Percentiles rank a stretch among this genome's conserved stretches.
These are phyloP conservation scores for Gyromitra esculenta DNA, from an alignment of 2,329 filamentous ascomycete species.

Conservation along the genomic window DNA sequence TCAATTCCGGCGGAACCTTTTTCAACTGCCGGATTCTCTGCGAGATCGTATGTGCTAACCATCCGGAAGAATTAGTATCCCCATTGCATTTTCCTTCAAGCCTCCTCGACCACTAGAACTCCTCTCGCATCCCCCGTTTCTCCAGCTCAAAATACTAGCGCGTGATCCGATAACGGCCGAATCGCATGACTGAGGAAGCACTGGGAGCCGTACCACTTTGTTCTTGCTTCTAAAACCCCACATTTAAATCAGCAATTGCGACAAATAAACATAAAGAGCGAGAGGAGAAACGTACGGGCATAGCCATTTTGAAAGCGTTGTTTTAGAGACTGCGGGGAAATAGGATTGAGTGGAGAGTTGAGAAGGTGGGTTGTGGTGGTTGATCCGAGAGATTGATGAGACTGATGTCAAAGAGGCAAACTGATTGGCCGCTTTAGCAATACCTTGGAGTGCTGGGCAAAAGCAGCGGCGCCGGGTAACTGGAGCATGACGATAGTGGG, in stretches of 20 bases:
- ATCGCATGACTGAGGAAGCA: conserved; percentile 8
- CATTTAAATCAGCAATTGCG: conserved; percentile 28
- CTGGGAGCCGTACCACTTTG: conserved; percentile 56
- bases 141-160: conserved; percentile 24
- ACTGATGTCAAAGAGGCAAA: conserved; percentile 37
- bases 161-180: neutral
- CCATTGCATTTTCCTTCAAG: neutral
- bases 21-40: conserved; percentile 91
- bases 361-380: conserved; percentile 13
- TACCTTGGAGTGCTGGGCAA: neutral
- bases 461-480: conserved; percentile 30
- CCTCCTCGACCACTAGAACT: neutral
- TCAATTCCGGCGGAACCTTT: conserved; percentile 91
- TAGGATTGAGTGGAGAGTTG: conserved; percentile 18
- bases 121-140: conserved; percentile 15
- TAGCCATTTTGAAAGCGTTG: conserved; percentile 47
- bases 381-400: conserved; percentile 31
- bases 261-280: neutral
- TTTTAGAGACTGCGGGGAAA: conserved; percentile 19
- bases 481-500: neutral
- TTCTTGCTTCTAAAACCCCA: conserved; percentile 56
- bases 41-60: conserved; percentile 89
- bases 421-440: conserved; percentile 31
- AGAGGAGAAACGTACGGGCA: conserved; percentile 48
- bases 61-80: conserved; percentile 28